Conservation (phyloP, 148 eudicot species). For the Cornus florida region DNA sequence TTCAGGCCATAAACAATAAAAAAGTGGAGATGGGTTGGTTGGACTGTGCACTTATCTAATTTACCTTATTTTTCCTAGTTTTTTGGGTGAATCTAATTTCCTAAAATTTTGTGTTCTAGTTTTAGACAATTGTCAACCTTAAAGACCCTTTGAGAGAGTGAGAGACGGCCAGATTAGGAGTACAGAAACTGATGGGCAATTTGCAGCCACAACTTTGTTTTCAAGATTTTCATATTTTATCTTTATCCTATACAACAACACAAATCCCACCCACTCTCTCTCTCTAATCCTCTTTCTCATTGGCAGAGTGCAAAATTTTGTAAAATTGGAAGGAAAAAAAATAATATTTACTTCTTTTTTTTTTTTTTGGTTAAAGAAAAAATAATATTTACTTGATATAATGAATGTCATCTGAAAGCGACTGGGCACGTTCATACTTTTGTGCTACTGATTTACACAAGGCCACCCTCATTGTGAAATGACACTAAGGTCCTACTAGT, state of each 20-base stretch:
- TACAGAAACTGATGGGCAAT: slow-evolving; percentile 30
- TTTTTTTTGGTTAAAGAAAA: too few species aligned
- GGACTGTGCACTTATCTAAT: neutral
- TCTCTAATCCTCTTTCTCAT: slow-evolving; percentile 2
- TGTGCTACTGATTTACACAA: neutral
- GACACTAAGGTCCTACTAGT: too few species aligned
- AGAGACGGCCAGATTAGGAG: slow-evolving; percentile 43
- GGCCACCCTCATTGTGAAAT: neutral
- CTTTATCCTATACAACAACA: slow-evolving; percentile 16
- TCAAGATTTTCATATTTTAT: slow-evolving; percentile 11
- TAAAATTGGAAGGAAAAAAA: neutral
- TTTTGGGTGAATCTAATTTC: slow-evolving; percentile 12
- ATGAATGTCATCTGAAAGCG: slow-evolving; percentile 4
- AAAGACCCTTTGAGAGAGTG: neutral
- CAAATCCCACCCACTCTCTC: slow-evolving; percentile 14
- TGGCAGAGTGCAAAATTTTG: slow-evolving; percentile 24
- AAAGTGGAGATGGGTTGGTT: neutral
- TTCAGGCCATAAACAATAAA: neutral
- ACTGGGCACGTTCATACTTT: neutral
- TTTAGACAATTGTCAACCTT: slow-evolving; percentile 3
- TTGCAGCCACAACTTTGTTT: slow-evolving; percentile 77
- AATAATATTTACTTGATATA: too few species aligned
- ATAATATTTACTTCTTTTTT: too few species aligned
- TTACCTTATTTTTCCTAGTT: neutral
- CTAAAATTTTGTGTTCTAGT: slow-evolving; percentile 2